Evolutionary conservation across 2,329 filamentous ascomycete species (phyloP).

Genomic region (Chaetothyriales sp.): DNA sequence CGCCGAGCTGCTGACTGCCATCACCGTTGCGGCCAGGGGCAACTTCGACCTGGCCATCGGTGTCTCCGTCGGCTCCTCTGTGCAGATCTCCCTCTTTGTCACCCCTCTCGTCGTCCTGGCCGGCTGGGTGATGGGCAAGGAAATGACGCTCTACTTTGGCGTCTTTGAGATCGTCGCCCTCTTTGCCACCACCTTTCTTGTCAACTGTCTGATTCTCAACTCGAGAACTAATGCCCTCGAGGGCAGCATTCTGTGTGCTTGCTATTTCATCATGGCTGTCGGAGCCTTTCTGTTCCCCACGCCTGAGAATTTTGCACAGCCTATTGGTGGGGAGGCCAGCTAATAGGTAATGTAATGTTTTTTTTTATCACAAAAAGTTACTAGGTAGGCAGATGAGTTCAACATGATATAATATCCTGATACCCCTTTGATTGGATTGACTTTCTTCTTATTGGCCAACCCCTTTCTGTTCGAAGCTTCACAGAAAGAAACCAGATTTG

Average conservation of each 20-base stretch:
- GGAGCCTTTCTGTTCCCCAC: constrained; percentile 5
- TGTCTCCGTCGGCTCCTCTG: constrained; percentile 64
- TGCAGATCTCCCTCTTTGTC: constrained; percentile 69
- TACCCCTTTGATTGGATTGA: too few relatives aligned
- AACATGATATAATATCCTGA: too few relatives aligned
- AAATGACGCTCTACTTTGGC: constrained; percentile 68
- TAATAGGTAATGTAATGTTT: too few relatives aligned
- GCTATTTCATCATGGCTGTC: constrained; percentile 44
- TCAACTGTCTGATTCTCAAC: constrained; percentile 49
- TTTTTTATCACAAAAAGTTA: too few relatives aligned
- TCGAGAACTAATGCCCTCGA: constrained; percentile 45
- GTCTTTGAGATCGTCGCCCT: constrained; percentile 65
- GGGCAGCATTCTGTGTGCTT: constrained; percentile 43
- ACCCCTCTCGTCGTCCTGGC: constrained; percentile 66
- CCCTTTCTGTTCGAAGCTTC: too few relatives aligned
- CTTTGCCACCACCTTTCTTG: constrained; percentile 57
- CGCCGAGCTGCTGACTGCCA: constrained; percentile 66
- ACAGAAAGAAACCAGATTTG: too few relatives aligned
- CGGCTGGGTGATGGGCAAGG: constrained; percentile 57
- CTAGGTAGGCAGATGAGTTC: too few relatives aligned
- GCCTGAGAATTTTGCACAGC: too few relatives aligned
- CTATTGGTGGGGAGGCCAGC: too few relatives aligned
- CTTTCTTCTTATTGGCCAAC: too few relatives aligned
- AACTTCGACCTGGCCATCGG: constrained; percentile 55
- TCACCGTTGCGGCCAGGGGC: constrained; percentile 63